Conservation (phyloP, 1,284 basidiomycete genomes). For the Takashimella koratensis region DNA sequence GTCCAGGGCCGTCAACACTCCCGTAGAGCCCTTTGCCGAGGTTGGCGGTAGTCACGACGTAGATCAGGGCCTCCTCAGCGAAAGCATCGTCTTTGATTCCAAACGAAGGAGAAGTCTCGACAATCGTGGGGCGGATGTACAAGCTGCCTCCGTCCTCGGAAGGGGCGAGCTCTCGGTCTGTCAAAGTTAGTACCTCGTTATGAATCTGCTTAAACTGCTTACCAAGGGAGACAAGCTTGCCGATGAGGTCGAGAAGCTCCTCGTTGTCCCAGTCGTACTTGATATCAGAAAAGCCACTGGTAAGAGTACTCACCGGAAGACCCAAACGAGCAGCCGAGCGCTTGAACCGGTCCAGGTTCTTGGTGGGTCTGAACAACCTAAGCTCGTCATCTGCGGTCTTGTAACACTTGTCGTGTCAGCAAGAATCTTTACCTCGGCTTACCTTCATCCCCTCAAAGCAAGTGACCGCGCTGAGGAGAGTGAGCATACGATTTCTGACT, state of each 20-base stretch:
- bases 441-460: conserved; percentile 45
- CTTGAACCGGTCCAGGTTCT: conserved; percentile 38
- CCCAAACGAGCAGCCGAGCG: conserved; percentile 32
- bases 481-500: neutral
- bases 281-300: neutral
- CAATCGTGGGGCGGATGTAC: conserved; percentile 38
- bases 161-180: conserved; percentile 18
- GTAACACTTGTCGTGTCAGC: conserved; percentile 26
- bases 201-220: too few species aligned
- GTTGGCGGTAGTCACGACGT: conserved; percentile 34
- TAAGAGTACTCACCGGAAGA: conserved; percentile 27
- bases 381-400: conserved; percentile 30
- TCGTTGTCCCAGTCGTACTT: conserved; percentile 38
- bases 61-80: conserved; percentile 32
- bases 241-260: conserved; percentile 30
- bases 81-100: conserved; percentile 38
- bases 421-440: conserved; percentile 5
- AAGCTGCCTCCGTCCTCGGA: conserved; percentile 30
- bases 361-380: conserved; percentile 32
- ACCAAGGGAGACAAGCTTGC: conserved; percentile 36
- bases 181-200: neutral
- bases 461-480: conserved; percentile 29
- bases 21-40: conserved; percentile 32
- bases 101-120: conserved; percentile 37
- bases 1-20: conserved; percentile 21